Conservation (phyloP, 148 eudicot species). For the Camellia japonica region DNA sequence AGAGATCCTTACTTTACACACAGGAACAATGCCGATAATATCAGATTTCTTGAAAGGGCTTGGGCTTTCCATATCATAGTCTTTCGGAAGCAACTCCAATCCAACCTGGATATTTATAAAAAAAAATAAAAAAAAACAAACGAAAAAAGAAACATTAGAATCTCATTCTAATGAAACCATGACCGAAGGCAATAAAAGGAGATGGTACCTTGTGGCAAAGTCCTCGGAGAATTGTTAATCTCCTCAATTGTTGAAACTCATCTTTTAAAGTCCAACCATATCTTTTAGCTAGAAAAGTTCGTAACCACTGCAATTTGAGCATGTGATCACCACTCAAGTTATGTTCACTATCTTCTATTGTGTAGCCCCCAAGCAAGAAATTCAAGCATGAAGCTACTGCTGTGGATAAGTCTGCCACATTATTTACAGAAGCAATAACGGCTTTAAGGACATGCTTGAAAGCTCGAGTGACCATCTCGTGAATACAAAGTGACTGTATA, state of each 20-base stretch:
- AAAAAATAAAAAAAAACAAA: neutral
- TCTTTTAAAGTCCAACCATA: constrained; percentile 79
- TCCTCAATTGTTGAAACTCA: constrained; percentile 74
- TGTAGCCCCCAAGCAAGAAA: constrained; percentile 58
- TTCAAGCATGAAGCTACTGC: constrained; percentile 75
- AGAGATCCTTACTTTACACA: constrained; percentile 66
- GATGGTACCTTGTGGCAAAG: constrained; percentile 78
- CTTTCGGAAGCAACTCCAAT: constrained; percentile 86
- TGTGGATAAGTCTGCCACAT: constrained; percentile 56
- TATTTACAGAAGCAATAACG: constrained; percentile 74
- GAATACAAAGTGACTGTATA: constrained; percentile 95
- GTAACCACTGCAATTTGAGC: constrained; percentile 71
- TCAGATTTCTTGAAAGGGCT: constrained; percentile 78
- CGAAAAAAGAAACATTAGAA: neutral
- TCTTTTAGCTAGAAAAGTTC: constrained; percentile 58
- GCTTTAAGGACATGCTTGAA: constrained; percentile 88
- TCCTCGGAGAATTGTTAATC: constrained; percentile 83
- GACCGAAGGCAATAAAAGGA: constrained; percentile 10
- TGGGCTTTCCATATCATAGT: constrained; percentile 77
- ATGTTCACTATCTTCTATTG: constrained; percentile 34
- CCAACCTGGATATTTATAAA: constrained; percentile 58
- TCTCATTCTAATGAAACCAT: constrained; percentile 7
- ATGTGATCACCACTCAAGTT: constrained; percentile 32
- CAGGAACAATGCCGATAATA: constrained; percentile 84
- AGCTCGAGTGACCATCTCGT: constrained; percentile 98